Base-by-base conservation (phyloP, 768 basidiomycete species). In the Suillus decipiens region DNA sequence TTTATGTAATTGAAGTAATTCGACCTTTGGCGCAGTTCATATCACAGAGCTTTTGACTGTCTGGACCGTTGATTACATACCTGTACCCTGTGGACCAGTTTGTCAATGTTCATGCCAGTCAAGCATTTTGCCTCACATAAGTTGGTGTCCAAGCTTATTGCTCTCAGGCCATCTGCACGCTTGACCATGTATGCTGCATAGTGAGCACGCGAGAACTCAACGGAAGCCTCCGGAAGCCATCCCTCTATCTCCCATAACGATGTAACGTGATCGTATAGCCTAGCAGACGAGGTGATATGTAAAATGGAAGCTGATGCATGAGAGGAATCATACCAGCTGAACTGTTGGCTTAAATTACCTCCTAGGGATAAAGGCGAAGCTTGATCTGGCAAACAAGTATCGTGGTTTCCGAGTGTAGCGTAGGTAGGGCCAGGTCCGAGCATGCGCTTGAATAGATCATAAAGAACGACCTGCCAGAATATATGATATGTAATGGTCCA, bases 1-100 rank as follows among this genome's bases (percentile, higher is more conserved):
- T 92, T 90, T 75, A 92, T 87, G 69, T 88, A 93, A 72, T 88
- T 89, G 76, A 91, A 89, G 66, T 83, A 86, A 71, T 93, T 93
- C 14, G 86, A 79, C 56, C 86, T 86, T 55, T 53, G 41, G 28
- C 43, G 8, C 36, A 66, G 41, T 64, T 66, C 61, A 61, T 28
- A 59, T 22, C 22, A 51, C 5, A 10, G 24, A 19, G 7, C 53
- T 65, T 61, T 67, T 47, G 63, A 61, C 36, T 17, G 28, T 48
- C 24, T 2, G 28, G 39, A 41, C 28, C 28, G 31, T 31, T 28
- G 55, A 14, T 3, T 31, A 61, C 69, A 59, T 56, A 77, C 75
- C 66, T 67, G 60, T 74, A 78, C 74, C 78, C 77, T 76, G 47
- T 34, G 31, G 45, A 63, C 47, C 5, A 19, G 59, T 60, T 60